Conservation (phyloP, 257 asterid species). For the Anisodus tanguticus region DNA sequence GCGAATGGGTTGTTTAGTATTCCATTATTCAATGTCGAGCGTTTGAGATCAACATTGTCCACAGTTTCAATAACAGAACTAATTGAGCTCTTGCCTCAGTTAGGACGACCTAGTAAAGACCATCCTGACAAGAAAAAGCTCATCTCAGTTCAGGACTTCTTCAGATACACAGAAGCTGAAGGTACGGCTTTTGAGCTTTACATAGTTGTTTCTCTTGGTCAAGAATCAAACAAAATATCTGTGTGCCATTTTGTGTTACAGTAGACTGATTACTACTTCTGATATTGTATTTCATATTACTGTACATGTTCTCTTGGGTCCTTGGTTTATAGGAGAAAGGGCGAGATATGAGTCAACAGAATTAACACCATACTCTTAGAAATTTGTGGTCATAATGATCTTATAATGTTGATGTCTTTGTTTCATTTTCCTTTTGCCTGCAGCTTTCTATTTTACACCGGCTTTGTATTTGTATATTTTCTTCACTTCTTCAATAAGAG, state of each 20-base stretch:
- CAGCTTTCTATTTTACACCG: neutral
- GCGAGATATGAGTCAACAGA: neutral
- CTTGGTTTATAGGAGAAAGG: neutral
- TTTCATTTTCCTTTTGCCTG: neutral
- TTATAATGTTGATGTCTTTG: neutral
- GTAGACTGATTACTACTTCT: neutral
- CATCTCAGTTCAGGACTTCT: constrained; percentile 93
- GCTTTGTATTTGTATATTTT: neutral
- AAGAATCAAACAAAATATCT: constrained; percentile 3
- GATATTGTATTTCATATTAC: neutral
- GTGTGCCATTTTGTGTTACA: neutral
- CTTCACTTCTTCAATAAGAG: constrained; percentile 8
- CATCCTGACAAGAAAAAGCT: constrained; percentile 97
- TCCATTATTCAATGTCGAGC: constrained; percentile 94
- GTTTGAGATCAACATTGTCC: constrained; percentile 79
- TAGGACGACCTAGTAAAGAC: constrained; percentile 81
- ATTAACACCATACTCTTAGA: neutral
- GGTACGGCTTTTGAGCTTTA: constrained; percentile 48
- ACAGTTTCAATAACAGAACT: constrained; percentile 86
- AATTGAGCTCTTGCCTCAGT: constrained; percentile 84
- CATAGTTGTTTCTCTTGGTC: constrained; percentile 7
- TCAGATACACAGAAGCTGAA: constrained; percentile 98
- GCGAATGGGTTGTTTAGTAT: constrained; percentile 85
- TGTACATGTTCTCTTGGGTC: neutral
- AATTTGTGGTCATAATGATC: neutral